Base-by-base conservation (phyloP, 2,329 filamentous ascomycete species). In the Tolypocladium tropicale region DNA sequence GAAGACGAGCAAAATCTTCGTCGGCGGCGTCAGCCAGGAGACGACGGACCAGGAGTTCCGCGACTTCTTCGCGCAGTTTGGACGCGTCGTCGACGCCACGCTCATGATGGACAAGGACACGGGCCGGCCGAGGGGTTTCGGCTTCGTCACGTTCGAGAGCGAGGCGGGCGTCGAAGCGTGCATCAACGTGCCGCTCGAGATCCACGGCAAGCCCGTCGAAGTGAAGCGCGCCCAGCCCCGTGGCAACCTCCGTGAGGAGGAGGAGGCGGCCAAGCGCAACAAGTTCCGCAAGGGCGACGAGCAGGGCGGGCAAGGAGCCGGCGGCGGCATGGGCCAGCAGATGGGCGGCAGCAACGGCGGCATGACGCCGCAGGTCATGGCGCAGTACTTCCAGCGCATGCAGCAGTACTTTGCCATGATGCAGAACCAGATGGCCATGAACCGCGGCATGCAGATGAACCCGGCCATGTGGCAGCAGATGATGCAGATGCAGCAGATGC, bases 71-170 rank as follows among this genome's bases (percentile, higher is more conserved):
- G 90, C 89, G 67, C 90, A 96, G 67, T 99, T 97, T 65, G 94
- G 94, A 32, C 86, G 93, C 59, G 94, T 99, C 23, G 87, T 99
- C 41, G 94, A 99, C 73, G 94, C 94, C 2, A 99, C 94, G 0
- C 83, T 99, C 2, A 99, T 99, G 94, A 99, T 99, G 85, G 94
- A 99, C 71, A 99, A 99, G 74, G 94, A 99, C 71, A 99, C 94
- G 1, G 94, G 94, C n/a, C 84, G 94, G 43, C 94, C 94, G 3
- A 83, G 94, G 67, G 94, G 94, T 2, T 99, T 99, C 67, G 94
- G 94, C 16, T 99, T 99, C 70, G 94, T 99, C 54, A 99, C 94
- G 0, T 99, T 99, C 64, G 94, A 99, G 73, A 95, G 87, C 62
- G 94, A 99, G 67, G 86, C 90, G 18, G 94, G 94, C 21, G 94